Conservation (phyloP, 2,329 filamentous ascomycete genomes). For the Cladosporium velox region DNA sequence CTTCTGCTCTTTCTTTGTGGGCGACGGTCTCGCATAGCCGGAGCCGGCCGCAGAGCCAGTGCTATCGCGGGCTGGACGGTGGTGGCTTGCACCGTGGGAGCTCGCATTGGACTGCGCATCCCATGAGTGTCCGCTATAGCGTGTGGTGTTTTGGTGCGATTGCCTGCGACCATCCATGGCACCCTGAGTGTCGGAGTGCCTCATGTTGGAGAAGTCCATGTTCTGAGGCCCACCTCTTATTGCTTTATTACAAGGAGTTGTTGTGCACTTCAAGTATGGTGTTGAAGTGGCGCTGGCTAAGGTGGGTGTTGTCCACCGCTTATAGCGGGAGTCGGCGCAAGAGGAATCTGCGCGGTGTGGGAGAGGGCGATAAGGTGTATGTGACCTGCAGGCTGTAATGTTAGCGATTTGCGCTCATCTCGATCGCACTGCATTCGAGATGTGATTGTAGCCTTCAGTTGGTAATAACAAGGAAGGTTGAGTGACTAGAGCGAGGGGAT, state of each 20-base stretch:
- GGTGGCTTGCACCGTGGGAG: slow-evolving; percentile 15
- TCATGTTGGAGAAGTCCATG: slow-evolving; percentile 16
- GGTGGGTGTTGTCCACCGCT: slow-evolving; percentile 15
- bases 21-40: slow-evolving; percentile 31
- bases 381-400: not conserved
- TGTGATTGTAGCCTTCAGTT: not conserved
- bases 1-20: slow-evolving; percentile 55
- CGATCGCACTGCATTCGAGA: slow-evolving; percentile 9
- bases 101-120: slow-evolving; percentile 18
- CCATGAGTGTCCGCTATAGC: slow-evolving; percentile 21
- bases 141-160: slow-evolving; percentile 18
- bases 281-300: not conserved
- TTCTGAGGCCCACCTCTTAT: slow-evolving; percentile 16
- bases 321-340: slow-evolving; percentile 18
- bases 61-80: slow-evolving; percentile 12
- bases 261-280: slow-evolving; percentile 11
- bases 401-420: slow-evolving; percentile 8
- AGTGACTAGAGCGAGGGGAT: slow-evolving; percentile 5
- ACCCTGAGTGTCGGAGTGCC: slow-evolving; percentile 16
- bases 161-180: slow-evolving; percentile 15
- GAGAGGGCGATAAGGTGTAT: slow-evolving; percentile 1
- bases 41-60: slow-evolving; percentile 27
- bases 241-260: not conserved
- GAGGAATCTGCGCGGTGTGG: slow-evolving; percentile 18
- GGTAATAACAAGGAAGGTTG: not conserved